These are phyloP conservation scores for Arthrobotrys megalospora DNA, from an alignment of 2,329 filamentous ascomycete genomes.

Conservation along the genomic window DNA sequence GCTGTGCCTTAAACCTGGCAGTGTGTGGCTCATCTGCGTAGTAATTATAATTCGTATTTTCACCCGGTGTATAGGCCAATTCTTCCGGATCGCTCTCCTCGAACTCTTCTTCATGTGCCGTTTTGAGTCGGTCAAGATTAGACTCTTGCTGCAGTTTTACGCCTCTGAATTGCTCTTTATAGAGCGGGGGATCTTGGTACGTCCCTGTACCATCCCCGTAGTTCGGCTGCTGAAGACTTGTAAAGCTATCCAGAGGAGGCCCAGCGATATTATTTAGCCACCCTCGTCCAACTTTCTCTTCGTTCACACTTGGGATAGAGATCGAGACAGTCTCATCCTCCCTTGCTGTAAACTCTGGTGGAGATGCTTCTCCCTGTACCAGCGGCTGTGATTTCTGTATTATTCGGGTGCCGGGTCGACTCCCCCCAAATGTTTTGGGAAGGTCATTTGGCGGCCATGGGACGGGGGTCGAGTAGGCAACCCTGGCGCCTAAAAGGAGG, in stretches of 20 bases:
- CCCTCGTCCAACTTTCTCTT: conserved; percentile 19
- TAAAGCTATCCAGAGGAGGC: conserved; percentile 14
- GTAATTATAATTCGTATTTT: background rate
- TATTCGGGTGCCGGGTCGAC: conserved; percentile 1
- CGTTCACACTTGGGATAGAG: conserved; percentile 25
- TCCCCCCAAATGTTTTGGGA: background rate
- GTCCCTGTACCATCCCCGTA: background rate
- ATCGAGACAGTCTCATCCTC: background rate
- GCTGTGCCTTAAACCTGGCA: conserved; percentile 2
- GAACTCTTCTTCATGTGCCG: conserved; percentile 16
- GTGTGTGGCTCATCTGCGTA: background rate
- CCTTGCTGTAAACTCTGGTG: background rate
- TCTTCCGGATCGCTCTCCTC: conserved; percentile 12
- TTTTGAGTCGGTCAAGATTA: background rate
- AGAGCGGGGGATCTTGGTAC: background rate
- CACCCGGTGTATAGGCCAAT: background rate
- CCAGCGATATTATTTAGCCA: conserved; percentile 34
- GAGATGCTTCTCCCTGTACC: conserved; percentile 1
- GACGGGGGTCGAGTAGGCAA: conserved; percentile 1
- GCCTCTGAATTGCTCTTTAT: conserved; percentile 11
- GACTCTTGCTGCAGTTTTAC: background rate
- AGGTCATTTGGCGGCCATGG: conserved; percentile 25
- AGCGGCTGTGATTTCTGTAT: background rate
- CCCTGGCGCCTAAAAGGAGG: background rate
- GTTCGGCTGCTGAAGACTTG: background rate